Evolutionary conservation across 345 rosid genomes (phyloP).

Genomic region (Raphanus raphanistrum): DNA sequence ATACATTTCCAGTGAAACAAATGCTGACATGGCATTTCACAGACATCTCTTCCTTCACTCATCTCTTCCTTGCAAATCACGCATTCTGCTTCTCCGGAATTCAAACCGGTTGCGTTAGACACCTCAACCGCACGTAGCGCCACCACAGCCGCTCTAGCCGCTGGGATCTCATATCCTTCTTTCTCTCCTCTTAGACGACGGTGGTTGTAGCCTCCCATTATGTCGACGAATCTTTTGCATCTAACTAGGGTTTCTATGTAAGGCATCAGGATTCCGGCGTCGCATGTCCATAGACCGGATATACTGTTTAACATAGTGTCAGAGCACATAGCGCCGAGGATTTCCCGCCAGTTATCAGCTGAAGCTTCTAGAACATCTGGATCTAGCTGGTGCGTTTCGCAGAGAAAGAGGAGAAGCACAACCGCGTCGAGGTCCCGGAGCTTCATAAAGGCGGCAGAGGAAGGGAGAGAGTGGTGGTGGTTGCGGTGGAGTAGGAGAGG

Average conservation of each 20-base stretch:
- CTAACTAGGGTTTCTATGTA: conserved; percentile 60
- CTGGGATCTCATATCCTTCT: conserved; percentile 51
- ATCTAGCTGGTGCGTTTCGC: conserved; percentile 64
- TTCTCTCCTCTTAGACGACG: conserved; percentile 27
- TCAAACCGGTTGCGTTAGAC: background rate
- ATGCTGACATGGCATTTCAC: conserved; percentile 88
- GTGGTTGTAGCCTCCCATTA: conserved; percentile 44
- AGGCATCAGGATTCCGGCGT: conserved; percentile 62
- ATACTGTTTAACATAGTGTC: conserved; percentile 37
- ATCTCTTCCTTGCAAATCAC: conserved; percentile 84
- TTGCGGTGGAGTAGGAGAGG: conserved; percentile 53
- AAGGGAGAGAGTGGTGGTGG: conserved; percentile 29
- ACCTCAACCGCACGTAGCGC: conserved; percentile 63
- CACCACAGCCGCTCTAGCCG: conserved; percentile 63
- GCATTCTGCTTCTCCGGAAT: conserved; percentile 47
- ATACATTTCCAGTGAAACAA: conserved; percentile 88
- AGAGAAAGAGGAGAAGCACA: conserved; percentile 78
- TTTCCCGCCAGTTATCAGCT: conserved; percentile 53
- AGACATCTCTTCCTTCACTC: conserved; percentile 71
- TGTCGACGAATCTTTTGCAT: conserved; percentile 59
- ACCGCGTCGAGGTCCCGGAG: conserved; percentile 77
- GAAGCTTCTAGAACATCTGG: conserved; percentile 57
- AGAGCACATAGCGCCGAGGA: conserved; percentile 41
- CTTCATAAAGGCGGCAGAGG: conserved; percentile 35
- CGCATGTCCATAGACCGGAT: conserved; percentile 47